A percentile compares a stretch with the other conserved stretches of the same genome.
Evolutionary conservation across 345 rosid species (phyloP).

Genomic region (Sonneratia caseolaris): DNA sequence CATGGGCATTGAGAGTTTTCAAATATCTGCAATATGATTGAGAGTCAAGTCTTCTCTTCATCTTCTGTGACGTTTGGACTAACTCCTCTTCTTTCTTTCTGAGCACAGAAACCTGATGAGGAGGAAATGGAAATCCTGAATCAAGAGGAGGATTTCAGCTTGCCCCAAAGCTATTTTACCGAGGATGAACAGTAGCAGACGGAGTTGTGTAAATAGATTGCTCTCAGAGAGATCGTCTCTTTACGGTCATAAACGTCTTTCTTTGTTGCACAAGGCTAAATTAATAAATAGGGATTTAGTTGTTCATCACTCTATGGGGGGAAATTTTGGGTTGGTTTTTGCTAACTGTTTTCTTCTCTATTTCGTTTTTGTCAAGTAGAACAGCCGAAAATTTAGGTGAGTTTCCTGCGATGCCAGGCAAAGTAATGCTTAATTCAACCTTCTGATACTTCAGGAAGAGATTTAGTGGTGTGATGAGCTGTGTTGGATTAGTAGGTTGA

Average conservation of each 20-base stretch:
- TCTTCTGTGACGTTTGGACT: not conserved
- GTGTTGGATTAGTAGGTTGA: too few relatives aligned
- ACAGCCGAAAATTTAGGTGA: not conserved
- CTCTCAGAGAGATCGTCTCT: not conserved
- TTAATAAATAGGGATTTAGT: not conserved
- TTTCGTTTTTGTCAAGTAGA: not conserved
- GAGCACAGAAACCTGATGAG: slow-evolving; percentile 72
- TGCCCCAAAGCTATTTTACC: slow-evolving; percentile 77
- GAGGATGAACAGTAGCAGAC: slow-evolving; percentile 49
- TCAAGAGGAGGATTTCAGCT: slow-evolving; percentile 80
- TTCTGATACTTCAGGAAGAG: too few relatives aligned
- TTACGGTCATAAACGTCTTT: not conserved
- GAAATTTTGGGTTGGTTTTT: not conserved
- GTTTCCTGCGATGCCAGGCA: not conserved
- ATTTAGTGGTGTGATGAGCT: too few relatives aligned
- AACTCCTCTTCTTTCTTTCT: slow-evolving; percentile 3
- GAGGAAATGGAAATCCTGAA: slow-evolving; percentile 72
- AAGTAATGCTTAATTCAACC: too few relatives aligned
- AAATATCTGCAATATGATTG: not conserved
- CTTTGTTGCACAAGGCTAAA: not conserved
- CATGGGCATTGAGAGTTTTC: too few relatives aligned
- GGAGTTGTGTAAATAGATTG: slow-evolving; percentile 4
- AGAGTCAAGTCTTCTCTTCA: not conserved
- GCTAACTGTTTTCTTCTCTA: not conserved
- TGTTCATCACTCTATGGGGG: not conserved